A percentile compares a stretch with the other conserved stretches of the same genome.
Conservation (phyloP, 768 basidiomycete species). For the Tephrocybe sp. region DNA sequence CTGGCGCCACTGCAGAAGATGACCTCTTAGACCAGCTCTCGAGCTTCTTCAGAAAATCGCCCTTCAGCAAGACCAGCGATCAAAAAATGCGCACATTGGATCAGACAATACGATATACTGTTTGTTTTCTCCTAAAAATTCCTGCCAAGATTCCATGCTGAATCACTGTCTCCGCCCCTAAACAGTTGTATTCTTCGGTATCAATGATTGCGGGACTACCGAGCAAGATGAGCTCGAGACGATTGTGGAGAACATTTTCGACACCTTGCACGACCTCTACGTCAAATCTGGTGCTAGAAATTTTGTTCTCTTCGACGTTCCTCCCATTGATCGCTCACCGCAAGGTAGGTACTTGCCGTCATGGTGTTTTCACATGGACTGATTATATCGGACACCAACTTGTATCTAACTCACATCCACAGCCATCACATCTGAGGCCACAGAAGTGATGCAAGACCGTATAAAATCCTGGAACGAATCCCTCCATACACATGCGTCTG, state of each 20-base stretch:
- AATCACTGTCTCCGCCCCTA: too few species aligned
- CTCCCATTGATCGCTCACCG: slow-evolving; percentile 6
- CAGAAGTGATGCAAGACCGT: background rate
- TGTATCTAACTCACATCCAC: background rate
- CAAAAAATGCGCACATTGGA: background rate
- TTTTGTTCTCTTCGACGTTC: slow-evolving; percentile 11
- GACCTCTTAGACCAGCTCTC: slow-evolving; percentile 1
- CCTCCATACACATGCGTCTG: background rate
- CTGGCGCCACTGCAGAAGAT: slow-evolving; percentile 8
- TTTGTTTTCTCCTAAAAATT: slow-evolving; percentile 1
- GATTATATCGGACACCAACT: too few species aligned
- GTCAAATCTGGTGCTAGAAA: slow-evolving; percentile 8
- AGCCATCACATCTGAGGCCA: background rate
- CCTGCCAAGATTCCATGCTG: background rate
- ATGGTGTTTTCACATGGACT: background rate
- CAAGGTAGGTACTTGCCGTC: background rate
- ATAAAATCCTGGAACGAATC: slow-evolving; percentile 3
- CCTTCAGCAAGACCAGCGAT: background rate
- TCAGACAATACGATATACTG: background rate
- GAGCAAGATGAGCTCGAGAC: slow-evolving; percentile 9
- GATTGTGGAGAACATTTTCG: slow-evolving; percentile 6
- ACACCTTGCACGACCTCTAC: slow-evolving; percentile 13
- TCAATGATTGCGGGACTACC: slow-evolving; percentile 13
- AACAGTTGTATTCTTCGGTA: slow-evolving; percentile 9
- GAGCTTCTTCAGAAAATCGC: background rate